Evolutionary conservation across 805 yeast genomes (phyloP).

Genomic region (Priceomyces melissophilus): DNA sequence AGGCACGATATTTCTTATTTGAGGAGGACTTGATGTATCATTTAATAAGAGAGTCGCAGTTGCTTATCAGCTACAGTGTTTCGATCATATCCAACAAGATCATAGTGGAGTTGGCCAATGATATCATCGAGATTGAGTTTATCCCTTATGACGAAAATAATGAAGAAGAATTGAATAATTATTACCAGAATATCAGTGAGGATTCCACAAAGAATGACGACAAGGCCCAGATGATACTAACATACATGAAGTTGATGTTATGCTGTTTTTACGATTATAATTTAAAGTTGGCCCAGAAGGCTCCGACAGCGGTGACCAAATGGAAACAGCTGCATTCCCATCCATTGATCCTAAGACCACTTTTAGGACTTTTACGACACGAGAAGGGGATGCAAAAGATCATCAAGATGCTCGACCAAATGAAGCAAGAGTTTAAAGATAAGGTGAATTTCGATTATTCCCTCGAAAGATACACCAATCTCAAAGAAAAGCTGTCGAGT

Average conservation of each 20-base stretch:
- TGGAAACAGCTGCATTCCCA: conserved; percentile 43
- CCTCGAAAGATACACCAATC: conserved; percentile 24
- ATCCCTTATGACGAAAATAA: conserved; percentile 42
- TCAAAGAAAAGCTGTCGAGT: conserved; percentile 9
- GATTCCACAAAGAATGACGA: conserved; percentile 29
- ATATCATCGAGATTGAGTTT: conserved; percentile 69
- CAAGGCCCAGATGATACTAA: conserved; percentile 53
- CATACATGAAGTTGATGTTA: conserved; percentile 56
- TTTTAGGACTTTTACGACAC: conserved; percentile 58
- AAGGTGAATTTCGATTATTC: conserved; percentile 6
- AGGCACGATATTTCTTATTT: conserved; percentile 71
- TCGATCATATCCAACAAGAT: conserved; percentile 62
- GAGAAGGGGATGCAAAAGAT: conserved; percentile 36
- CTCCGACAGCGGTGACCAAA: conserved; percentile 47
- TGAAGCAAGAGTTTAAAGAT: conserved; percentile 13
- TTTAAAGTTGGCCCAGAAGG: conserved; percentile 37
- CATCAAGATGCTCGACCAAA: conserved; percentile 24
- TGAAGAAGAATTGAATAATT: conserved; percentile 33
- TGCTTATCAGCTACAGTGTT: conserved; percentile 66
- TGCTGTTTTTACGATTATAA: conserved; percentile 54
- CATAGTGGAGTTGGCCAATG: conserved; percentile 60
- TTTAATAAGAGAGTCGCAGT: conserved; percentile 70
- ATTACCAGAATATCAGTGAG: conserved; percentile 27
- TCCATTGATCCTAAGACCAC: conserved; percentile 50
- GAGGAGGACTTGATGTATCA: conserved; percentile 87